Base-by-base conservation (phyloP, 129 eudicot species). In the Centella asiatica region DNA sequence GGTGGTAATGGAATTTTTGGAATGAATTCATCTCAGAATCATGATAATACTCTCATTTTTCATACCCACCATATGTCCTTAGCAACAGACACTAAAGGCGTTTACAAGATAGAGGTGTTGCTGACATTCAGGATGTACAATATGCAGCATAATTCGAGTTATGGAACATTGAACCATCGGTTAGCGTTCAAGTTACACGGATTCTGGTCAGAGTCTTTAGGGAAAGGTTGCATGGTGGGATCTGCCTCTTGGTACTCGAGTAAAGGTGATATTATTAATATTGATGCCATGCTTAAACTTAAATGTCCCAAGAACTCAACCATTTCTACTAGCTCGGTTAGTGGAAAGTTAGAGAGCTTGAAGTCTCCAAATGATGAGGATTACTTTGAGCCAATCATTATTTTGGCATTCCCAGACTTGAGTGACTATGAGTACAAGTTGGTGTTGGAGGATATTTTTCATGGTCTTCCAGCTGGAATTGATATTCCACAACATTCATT, bases 191-290 rank as follows among this genome's bases (percentile, higher is more conserved):
- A 40, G 46, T 42, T 87, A 11, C 71, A 70, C 28, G 95, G 95
- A 29, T 86, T 77, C 76, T 87, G 90, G 95, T 80, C 90, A 19
- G 87, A 75, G 57, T 37, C 74, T 19, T 77, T 85, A 0, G 51
- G 56, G 56, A 87, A 59, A 70, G 76, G 81, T 8, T 87, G 95
- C 62, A 62, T 83, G 87, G 85, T 83, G 22, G 95, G 95, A 60
- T 83, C 90, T 14, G 74, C 81, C 44, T 17, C 62, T 23, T 73
- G 77, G 81, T 55, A 7, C 25, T 65, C 71, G 18, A 70, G 60
- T 25, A 66, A 49, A 60, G 84, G 82, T 54, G 62, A 58, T 6
- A 8, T 53, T 5, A n/a, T 78, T 20, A 49, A 62, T 62, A 75
- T 77, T 48, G 78, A 78, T 4, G 95, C 74, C 48, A 76, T 78